Base-by-base conservation (phyloP, 2,329 filamentous ascomycete genomes). In the Xylaria sp. region DNA sequence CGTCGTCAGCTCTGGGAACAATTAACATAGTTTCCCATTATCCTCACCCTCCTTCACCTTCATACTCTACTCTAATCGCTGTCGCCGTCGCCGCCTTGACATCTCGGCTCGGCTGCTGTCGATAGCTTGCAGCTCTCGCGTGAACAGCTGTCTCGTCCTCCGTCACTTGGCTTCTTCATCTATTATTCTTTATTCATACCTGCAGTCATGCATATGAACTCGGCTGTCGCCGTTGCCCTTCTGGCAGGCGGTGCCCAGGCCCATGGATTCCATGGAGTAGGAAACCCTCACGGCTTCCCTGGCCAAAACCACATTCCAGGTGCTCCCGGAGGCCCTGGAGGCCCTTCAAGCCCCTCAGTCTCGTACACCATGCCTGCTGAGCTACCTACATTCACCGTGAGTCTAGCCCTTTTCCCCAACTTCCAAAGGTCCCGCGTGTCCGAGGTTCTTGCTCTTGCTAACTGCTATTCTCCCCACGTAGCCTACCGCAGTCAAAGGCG, bases 401-500 rank as follows among this genome's bases (percentile, higher is more conserved):
- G 93, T 86, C 70, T 42, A 62, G 37, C 23, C 23, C 23, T 12
- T 32, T 8, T 37, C 18, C 12, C 16, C 16, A n/a, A n/a, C 62
- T 60, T 40, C 54, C 57, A 37, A 51, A n/a, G n/a, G 60, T 63
- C 60, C 54, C 27, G 47, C 37, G 10, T 21, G 48, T 62, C 55
- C 67, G 23, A 29, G n/a, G 6, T 42, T 8, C n/a, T 57, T 16
- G 42, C 48, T 42, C 42, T 60, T 65, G 65, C 71, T 72, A 58
- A 68, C 64, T 27, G 53, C 44, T 48, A 3, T 53, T 47, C 42
- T 25, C 47, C 23, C 37, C 51, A 32, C 69, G 54, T 78, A 99
- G 95, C 94, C 96, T 69, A 93, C 94, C 74, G 88, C 85, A 72
- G 81, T 98, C 78, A 96, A 98, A 85, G 96, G 91, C 75, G 93